Evolutionary conservation across 2,329 filamentous ascomycete genomes (phyloP).

Genomic region (Trichoderma brevicompactum): DNA sequence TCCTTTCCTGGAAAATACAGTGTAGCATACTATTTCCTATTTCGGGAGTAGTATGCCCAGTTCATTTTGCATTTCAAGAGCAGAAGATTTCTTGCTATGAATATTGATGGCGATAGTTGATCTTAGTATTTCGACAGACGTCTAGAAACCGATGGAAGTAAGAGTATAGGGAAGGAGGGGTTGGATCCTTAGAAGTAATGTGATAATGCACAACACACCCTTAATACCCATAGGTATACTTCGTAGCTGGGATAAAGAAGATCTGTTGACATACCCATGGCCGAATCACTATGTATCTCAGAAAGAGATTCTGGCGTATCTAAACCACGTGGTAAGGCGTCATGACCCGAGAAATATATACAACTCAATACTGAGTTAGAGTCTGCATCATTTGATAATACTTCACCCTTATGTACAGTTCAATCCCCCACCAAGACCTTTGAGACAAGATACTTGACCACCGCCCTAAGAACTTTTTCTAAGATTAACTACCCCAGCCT

Average conservation of each 20-base stretch:
- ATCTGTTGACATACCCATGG: background rate
- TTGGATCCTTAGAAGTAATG: too few species aligned
- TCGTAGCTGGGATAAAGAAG: conserved; percentile 8
- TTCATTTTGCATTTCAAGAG: background rate
- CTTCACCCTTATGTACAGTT: background rate
- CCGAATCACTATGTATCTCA: conserved; percentile 2
- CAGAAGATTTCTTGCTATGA: too few species aligned
- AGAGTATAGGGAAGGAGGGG: too few species aligned
- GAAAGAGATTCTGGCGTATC: background rate
- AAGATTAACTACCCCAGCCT: background rate
- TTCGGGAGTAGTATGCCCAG: background rate
- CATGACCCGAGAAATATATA: background rate
- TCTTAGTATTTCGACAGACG: too few species aligned
- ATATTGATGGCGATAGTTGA: too few species aligned
- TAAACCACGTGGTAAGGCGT: conserved; percentile 2
- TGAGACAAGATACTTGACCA: background rate
- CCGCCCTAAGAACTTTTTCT: background rate
- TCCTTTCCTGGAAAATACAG: background rate
- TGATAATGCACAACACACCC: too few species aligned
- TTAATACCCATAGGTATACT: background rate
- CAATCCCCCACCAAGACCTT: background rate
- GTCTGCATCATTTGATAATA: background rate
- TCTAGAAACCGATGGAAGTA: too few species aligned
- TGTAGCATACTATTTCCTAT: background rate
- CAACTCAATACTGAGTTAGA: background rate